Percentiles rank a stretch among this genome's conserved stretches.
Conservation (phyloP, 768 basidiomycete genomes). For the Russula griseocarnosa region DNA sequence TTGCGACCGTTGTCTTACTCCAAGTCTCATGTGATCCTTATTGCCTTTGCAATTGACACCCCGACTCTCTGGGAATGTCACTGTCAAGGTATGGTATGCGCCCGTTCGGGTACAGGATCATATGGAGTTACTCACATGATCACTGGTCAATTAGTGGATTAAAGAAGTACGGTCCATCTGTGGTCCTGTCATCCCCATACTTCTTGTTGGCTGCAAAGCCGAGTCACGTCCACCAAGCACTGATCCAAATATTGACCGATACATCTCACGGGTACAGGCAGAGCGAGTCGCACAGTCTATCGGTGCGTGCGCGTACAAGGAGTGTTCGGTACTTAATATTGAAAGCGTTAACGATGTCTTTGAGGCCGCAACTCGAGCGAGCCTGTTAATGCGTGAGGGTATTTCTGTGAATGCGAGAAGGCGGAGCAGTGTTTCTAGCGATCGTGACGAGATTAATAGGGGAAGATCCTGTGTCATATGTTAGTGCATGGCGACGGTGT, state of each 20-base stretch:
- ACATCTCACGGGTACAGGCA: too few relatives aligned
- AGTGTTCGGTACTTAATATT: too few relatives aligned
- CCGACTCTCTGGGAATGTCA: conserved; percentile 96
- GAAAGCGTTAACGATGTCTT: too few relatives aligned
- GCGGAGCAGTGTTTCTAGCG: conserved; percentile 33
- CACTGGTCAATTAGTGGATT: conserved; percentile 69
- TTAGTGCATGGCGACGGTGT: conserved; percentile 4
- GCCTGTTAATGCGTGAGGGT: conserved; percentile 92
- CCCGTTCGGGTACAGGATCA: neutral
- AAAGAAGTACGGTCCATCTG: conserved; percentile 98
- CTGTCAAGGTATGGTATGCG: conserved; percentile 76
- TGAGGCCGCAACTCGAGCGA: too few relatives aligned
- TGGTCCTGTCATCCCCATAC: too few relatives aligned
- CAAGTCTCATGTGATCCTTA: conserved; percentile 97
- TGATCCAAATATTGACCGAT: too few relatives aligned
- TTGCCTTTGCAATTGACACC: conserved; percentile 94
- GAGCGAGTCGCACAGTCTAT: too few relatives aligned
- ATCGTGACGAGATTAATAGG: conserved; percentile 12
- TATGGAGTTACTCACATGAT: neutral
- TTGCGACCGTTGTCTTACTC: conserved; percentile 96
- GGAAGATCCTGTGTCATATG: conserved; percentile 27
- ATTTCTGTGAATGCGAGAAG: conserved; percentile 47
- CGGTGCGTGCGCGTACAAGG: too few relatives aligned
- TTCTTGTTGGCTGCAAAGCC: too few relatives aligned
- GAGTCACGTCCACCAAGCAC: too few relatives aligned